Percentiles rank a stretch among this genome's conserved stretches.
Evolutionary conservation across 192 early-diverging fungal genomes (phyloP).

Genomic region (Mortierella alpina): DNA sequence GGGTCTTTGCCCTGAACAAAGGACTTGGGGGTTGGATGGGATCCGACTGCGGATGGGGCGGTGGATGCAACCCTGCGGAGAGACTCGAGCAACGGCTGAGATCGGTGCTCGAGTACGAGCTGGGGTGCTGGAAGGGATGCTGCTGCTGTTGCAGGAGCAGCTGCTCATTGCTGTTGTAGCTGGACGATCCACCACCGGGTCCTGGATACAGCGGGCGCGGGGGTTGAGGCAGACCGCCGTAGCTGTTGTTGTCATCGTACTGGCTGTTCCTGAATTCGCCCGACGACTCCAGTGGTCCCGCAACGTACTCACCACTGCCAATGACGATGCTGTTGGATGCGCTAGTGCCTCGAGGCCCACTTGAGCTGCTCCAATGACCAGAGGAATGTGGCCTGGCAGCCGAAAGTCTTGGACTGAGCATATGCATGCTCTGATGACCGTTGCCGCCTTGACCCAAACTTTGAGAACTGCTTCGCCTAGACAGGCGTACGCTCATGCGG

Average conservation of each 20-base stretch:
- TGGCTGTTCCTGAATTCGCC: constrained; percentile 13
- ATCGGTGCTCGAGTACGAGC: background rate
- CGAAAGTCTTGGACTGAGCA: constrained; percentile 1
- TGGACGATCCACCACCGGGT: too few relatives aligned
- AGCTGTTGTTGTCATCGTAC: constrained; percentile 7
- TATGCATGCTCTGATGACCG: background rate
- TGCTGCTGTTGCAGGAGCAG: constrained; percentile 10
- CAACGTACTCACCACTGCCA: constrained; percentile 7
- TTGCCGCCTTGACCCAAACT: constrained; percentile 12
- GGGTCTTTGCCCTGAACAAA: constrained; percentile 13
- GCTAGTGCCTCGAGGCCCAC: background rate
- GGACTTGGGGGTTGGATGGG: background rate
- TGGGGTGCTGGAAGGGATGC: background rate
- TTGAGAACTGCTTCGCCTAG: constrained; percentile 25
- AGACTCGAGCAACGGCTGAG: constrained; percentile 27
- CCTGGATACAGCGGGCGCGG: too few relatives aligned
- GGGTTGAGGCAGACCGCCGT: too few relatives aligned
- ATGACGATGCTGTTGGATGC: background rate
- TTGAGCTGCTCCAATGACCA: background rate
- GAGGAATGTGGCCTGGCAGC: constrained; percentile 8
- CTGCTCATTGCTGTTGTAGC: constrained; percentile 25
- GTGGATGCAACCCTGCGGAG: constrained; percentile 15
- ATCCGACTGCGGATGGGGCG: background rate
- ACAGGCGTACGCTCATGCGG: constrained; percentile 13
- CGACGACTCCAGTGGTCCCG: constrained; percentile 14